Base-by-base conservation (phyloP, 164 flowering plant species). In the Macadamia tetraphylla region DNA sequence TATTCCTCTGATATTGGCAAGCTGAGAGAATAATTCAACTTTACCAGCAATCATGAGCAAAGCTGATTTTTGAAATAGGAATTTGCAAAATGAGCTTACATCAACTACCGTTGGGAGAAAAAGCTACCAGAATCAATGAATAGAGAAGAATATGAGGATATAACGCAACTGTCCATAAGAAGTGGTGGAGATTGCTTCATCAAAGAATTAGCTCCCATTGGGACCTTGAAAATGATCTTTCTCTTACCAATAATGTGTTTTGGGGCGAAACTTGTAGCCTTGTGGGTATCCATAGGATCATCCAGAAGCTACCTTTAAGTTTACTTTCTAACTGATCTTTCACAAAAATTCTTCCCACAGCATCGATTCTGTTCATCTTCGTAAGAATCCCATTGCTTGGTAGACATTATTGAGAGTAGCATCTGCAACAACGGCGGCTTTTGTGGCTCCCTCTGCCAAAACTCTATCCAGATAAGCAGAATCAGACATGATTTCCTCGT, bases 331-430 rank as follows among this genome's bases (percentile, higher is more conserved):
- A 53, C 57, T 53, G 57, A 53, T 15, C 55, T 51, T 51, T 51
- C 12, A 10, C 9, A 10, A 51, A 14, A 51, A 51, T 51, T 51
- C 55, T 51, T 51, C 17, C 13, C 15, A n/a, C 57, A 53, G 57
- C 57, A 53, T 17, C 18, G 18, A 6, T 12, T 63, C 77, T 66
- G 65, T 71, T 87, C 84, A 85, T 85, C 86, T 78, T 56, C 74
- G 80, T 74, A 88, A 78, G 76, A 94, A 92, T 77, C 97, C 98
- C 99, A 92, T 92, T 58, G 97, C 97, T 70, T 88, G 94, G 80
- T 88, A 87, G 66, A 88, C 88, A 81, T 92, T 86, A 76, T 79
- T 82, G 75, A 94, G 82, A 63, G 97, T 88, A 60, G 72, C 82
- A 78, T 92, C 91, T 3, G 95, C 97, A 67, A 89, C 87, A 62